Evolutionary conservation across 129 eudicot genomes (phyloP), one percentile per base, ranked within the genome.

Genomic region (Lactuca saligna): DNA sequence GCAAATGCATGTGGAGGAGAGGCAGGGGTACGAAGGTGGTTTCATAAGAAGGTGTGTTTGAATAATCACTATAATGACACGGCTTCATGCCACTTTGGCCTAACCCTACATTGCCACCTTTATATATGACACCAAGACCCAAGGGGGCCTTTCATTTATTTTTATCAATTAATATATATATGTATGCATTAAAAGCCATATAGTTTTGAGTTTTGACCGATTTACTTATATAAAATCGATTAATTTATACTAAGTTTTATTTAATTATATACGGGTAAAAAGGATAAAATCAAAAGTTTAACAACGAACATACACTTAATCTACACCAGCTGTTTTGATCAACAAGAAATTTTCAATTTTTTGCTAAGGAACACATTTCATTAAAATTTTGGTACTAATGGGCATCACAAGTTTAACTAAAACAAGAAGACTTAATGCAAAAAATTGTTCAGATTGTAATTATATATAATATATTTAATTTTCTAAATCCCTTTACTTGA

Each of bases 1-100:
- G 79, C 85, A 82, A 79, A 71, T 69, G 71, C 85, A 85, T 81
- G 90, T 85, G 86, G 75, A 70, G 63, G 69, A 78, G 77, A 62
- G 81, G 83, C 55, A 63, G 72, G 65, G 46, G 73, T 64, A 57
- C 63, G 75, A 63, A 55, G 69, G 80, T 31, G 68, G 64, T 69
- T 76, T 69, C 25, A 50, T 8, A 15, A 55, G 76, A 76, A 68
- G 69, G 70, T 68, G 72, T 61, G 56, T 50, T 70, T 70, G 77
- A 68, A 62, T 13, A 60, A 37, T 53, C 13, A 41, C 57, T 76
- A 62, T 13, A 60, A 37, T 53, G 25, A 41, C 57, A 60, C 62
- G 75, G 80, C 71, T 69, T 60, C 65, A 66, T 63, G 17, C 59
- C 69, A 56, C 73, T 56, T 49, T 68, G 69, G 78, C 75, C 48